Evolutionary conservation across 306 rosid genomes (phyloP), one percentile per base, ranked within the genome.

Genomic region (Vigna mungo): DNA sequence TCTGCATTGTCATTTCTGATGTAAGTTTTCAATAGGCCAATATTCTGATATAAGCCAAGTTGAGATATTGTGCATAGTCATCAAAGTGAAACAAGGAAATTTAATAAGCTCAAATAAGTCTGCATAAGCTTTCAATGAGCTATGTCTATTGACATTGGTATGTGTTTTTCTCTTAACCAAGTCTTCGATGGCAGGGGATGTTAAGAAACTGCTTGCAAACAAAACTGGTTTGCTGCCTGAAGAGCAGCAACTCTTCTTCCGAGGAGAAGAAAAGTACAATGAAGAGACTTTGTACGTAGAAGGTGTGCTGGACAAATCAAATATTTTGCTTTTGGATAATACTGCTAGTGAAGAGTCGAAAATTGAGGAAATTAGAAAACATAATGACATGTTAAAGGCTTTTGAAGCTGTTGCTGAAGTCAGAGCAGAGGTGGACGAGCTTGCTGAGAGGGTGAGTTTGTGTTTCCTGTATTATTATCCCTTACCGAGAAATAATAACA

Each of bases 291-390:
- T 94, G 84, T 86, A 88, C 60, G n/a, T 25, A 18, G 94, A 83
- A 23, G 98, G 96, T 54, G 96, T 92, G 84, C 89, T 88, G 89
- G 87, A 94, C 72, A 88, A 80, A 81, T 85, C 98, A 10, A 89
- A 84, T 80, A 61, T 92, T 64, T 77, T 89, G 82, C 93, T 94
- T 71, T 74, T 90, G 90, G 95, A 90, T 75, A 79, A 82, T 5
- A 84, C 80, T 23, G 85, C 85, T 41, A 77, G 82, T 81, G 83
- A 81, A 81, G 91, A 82, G 86, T 88, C 84, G 84, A 84, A 76
- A 66, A 68, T 82, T 25, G 92, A 86, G 84, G 93, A 90, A 81
- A 30, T 55, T 58, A 81, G 75, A 68, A 80, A 77, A 71, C 89
- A 81, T 36, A 56, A 47, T 69, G 87, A 87, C 82, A 83, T 89